Percentiles rank a stretch among this genome's conserved stretches.
Conservation (phyloP, 2,329 filamentous ascomycete species). For the Knoxdaviesia proteae region DNA sequence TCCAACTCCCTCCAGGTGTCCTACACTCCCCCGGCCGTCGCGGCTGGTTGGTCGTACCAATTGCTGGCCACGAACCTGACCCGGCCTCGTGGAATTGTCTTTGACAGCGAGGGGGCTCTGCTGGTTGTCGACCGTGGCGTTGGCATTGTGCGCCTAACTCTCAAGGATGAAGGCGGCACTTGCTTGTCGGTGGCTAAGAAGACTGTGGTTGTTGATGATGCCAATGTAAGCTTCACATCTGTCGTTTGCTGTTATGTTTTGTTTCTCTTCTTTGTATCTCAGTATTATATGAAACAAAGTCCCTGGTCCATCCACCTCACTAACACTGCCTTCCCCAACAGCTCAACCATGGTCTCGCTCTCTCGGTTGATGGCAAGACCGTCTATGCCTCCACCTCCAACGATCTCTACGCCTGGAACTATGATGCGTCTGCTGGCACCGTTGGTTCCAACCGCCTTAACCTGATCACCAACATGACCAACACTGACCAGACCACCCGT, state of each 20-base stretch:
- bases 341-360: constrained; percentile 34
- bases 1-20: constrained; percentile 11
- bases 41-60: constrained; percentile 21
- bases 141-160: constrained; percentile 19
- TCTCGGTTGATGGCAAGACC: constrained; percentile 29
- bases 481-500: constrained; percentile 40
- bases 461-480: constrained; percentile 37
- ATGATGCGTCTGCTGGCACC: constrained; percentile 31
- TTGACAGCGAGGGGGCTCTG: constrained; percentile 23
- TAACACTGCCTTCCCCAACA: constrained; percentile 8
- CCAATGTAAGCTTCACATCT: constrained; percentile 11
- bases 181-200: constrained; percentile 18
- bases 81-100: constrained; percentile 21
- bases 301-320: neutral
- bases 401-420: constrained; percentile 43
- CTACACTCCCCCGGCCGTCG: constrained; percentile 16
- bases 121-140: constrained; percentile 21
- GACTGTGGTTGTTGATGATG: constrained; percentile 15
- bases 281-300: too few species aligned
- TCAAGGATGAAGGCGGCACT: constrained; percentile 20
- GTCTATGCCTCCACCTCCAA: constrained; percentile 36
- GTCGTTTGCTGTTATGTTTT: neutral
- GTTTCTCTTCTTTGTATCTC: neutral
- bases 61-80: constrained; percentile 20
- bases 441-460: constrained; percentile 26